Conservation (phyloP, 2,329 filamentous ascomycete species). For the Botrytis medusae region DNA sequence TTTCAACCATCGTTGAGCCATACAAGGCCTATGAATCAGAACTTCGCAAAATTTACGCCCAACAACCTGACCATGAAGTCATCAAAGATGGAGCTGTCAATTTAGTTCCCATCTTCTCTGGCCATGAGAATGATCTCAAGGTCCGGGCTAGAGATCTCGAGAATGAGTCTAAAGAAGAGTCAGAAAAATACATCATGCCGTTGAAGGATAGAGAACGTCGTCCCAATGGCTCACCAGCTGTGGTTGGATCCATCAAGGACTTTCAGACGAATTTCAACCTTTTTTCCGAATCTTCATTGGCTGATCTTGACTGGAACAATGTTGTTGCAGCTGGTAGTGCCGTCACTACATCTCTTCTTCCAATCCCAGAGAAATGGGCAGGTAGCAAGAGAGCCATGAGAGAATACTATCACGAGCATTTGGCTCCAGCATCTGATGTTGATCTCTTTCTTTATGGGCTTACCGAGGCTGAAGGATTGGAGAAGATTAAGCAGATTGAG, state of each 20-base stretch:
- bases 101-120: conserved; percentile 63
- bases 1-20: conserved; percentile 61
- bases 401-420: conserved; percentile 77
- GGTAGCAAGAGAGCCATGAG: conserved; percentile 62
- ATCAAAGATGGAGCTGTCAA: conserved; percentile 60
- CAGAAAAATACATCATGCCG: conserved; percentile 68
- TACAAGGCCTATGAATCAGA: conserved; percentile 67
- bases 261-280: conserved; percentile 79
- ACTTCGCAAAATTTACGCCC: conserved; percentile 67
- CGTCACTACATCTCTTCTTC: conserved; percentile 75
- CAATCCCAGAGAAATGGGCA: conserved; percentile 62
- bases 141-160: conserved; percentile 61
- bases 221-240: conserved; percentile 61
- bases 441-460: conserved; percentile 84
- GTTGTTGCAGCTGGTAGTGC: conserved; percentile 79
- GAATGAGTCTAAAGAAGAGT: conserved; percentile 58
- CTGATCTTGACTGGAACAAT: conserved; percentile 78
- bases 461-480: conserved; percentile 71
- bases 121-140: conserved; percentile 56
- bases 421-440: conserved; percentile 82
- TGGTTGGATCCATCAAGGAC: conserved; percentile 64
- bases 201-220: conserved; percentile 63
- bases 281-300: conserved; percentile 76
- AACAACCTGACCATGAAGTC: conserved; percentile 59
- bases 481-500: conserved; percentile 85